Base-by-base conservation (phyloP, 768 basidiomycete species). In the Podaxis sp. region DNA sequence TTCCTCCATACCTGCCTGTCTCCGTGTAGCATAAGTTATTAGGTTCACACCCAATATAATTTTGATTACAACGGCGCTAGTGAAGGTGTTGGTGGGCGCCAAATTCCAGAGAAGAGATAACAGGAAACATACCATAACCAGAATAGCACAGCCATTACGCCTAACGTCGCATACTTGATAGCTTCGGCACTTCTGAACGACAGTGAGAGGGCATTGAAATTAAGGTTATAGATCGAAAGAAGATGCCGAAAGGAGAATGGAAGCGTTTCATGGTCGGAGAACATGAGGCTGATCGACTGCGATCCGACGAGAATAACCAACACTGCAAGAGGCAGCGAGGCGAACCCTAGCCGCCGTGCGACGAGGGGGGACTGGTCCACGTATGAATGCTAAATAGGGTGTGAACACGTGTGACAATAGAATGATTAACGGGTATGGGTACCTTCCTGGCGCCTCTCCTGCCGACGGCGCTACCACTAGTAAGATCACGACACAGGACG, bases 311-410 rank as follows among this genome's bases (percentile, higher is more conserved):
- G 80, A 64, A 91, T 83, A 20, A 83, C 84, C 17, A 99, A 81
- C 24, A 93, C 93, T 0, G 95, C 94, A 2, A 99, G 82, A 0
- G 97, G 97, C 22, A 99, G 80, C 0, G 95, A 87, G 2, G 97
- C 91, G 73, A 99, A 97, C 15, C 97, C 97, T 8, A 99, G 81
- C 5, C 97, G 86, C 2, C 96, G 89, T 1, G 96, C 93, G 36
- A 99, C 94, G 4, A 96, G 82, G 5, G 96, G 96, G 1, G 96
- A 96, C 71, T 97, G 96, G 70, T 99, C 97, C 20, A 97, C 93
- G 64, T 96, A 95, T 2, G 90, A 82, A 72, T 95, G 93, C 89
- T 93, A 57, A 10, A n/a, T 52, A 63, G 53, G 63, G 41, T 54
- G 36, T 22, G 22, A 33, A 22, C 36, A 41, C 11, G 37, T 44